A percentile compares a stretch with the other conserved stretches of the same genome.
Evolutionary conservation across 176 grass and related monocot species (phyloP).

Genomic region (Ampelocalamus luodianensis): DNA sequence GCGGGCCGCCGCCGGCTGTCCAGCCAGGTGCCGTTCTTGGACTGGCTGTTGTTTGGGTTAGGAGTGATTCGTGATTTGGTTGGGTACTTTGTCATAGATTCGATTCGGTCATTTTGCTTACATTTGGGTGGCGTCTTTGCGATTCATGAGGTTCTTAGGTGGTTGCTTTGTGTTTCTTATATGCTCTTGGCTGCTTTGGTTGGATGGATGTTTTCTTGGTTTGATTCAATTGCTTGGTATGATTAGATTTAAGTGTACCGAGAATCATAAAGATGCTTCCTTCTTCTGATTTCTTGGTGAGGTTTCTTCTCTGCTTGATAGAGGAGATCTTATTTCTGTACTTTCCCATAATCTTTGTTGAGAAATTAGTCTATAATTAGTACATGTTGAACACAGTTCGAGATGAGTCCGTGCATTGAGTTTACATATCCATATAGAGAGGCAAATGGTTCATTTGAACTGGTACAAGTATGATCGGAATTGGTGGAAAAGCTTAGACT

Average conservation of each 20-base stretch:
- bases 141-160: background rate
- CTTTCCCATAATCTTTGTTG: background rate
- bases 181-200: constrained; percentile 23
- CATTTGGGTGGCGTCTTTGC: background rate
- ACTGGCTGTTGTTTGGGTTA: background rate
- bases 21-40: constrained; percentile 42
- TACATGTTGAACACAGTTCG: constrained; percentile 16
- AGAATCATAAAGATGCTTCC: background rate
- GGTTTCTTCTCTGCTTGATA: background rate
- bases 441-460: background rate
- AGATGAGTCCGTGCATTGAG: background rate
- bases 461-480: background rate
- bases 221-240: background rate
- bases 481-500: background rate
- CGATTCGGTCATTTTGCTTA: background rate
- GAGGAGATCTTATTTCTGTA: background rate
- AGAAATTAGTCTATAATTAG: background rate
- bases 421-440: background rate
- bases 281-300: background rate
- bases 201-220: background rate
- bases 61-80: constrained; percentile 3
- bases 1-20: constrained; percentile 33
- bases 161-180: background rate
- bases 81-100: background rate
- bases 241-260: constrained; percentile 12